Evolutionary conservation across 2,329 filamentous ascomycete species (phyloP).

Genomic region (Aspergillus bombycis): DNA sequence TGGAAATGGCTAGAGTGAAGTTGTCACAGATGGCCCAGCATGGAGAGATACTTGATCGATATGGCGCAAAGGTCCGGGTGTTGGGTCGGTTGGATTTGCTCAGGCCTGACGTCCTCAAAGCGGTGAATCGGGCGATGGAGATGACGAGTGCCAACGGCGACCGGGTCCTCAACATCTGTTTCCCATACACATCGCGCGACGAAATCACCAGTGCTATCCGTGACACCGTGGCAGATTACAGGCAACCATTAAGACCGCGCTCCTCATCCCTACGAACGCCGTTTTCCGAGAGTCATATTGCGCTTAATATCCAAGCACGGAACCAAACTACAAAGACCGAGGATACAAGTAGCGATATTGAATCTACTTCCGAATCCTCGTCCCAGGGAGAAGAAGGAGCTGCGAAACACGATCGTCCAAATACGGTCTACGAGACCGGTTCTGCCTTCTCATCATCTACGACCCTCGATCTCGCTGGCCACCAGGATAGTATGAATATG

Average conservation of each 20-base stretch:
- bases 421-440: constrained; percentile 36
- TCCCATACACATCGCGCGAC: constrained; percentile 93
- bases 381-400: constrained; percentile 48
- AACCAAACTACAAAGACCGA: constrained; percentile 42
- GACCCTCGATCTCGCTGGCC: constrained; percentile 50
- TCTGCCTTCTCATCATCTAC: constrained; percentile 48
- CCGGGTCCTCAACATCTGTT: constrained; percentile 87
- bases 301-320: constrained; percentile 77
- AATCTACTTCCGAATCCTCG: constrained; percentile 47
- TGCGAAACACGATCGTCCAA: constrained; percentile 22
- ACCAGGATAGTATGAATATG: constrained; percentile 34
- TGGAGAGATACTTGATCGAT: constrained; percentile 88
- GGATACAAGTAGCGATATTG: constrained; percentile 52
- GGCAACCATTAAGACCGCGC: constrained; percentile 63
- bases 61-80: constrained; percentile 84
- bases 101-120: constrained; percentile 82
- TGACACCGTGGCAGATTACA: constrained; percentile 84
- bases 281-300: constrained; percentile 87
- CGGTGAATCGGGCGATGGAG: constrained; percentile 82
- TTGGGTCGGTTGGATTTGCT: constrained; percentile 83
- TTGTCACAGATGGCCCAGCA: constrained; percentile 89
- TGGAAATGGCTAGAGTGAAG: constrained; percentile 97
- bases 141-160: constrained; percentile 86
- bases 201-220: constrained; percentile 92
- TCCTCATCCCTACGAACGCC: constrained; percentile 57